Base-by-base conservation (phyloP, 2,329 filamentous ascomycete genomes). In the Fusarium globosum region DNA sequence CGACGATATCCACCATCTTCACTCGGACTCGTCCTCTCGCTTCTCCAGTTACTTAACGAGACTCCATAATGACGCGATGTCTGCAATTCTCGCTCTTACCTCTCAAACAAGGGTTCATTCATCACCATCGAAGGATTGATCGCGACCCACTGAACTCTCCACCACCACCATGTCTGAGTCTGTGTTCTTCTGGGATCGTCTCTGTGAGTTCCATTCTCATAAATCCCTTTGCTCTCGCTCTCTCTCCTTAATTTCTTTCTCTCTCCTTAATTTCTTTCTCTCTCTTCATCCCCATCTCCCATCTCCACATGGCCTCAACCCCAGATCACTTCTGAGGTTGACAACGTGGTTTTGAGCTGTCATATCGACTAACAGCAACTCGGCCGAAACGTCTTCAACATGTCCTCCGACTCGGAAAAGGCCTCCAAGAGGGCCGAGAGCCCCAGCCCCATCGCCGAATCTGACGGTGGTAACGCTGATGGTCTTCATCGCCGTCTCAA, bases 401-500 rank as follows among this genome's bases (percentile, higher is more conserved):
- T 74, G 72, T 74, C 72, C 30, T 74, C 71, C 15, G 64, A 69
- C 49, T 58, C 48, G 23, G 71, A 74, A 49, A 74, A 74, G 48
- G 48, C 15, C 30, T 72, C 64, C 41, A 74, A 74, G 72, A 42
- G 68, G 45, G 49, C 41, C 28, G 60, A 35, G 26, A 66, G 60
- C 43, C 72, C 72, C 56, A 26, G 55, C 14, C 41, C n/a, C 23
- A 41, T 56, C 18, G n/a, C 1, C 39, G 41, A 61, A n/a, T 38
- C n/a, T 23, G 72, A 75, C 14, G 61, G 55, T 42, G 72, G 35
- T 20, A 75, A 62, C 33, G 18, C 55, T 0, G 72, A 68, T 21
- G 72, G 72, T 15, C 72, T 75, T 18, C 72, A 75, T 61, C 72
- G 72, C 28, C 72, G 72, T 30, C 72, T 75, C 43, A 75, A 75